phyloP scores from a whole-genome alignment of 331 rosid species.

The Malus hybrid region DNA sequence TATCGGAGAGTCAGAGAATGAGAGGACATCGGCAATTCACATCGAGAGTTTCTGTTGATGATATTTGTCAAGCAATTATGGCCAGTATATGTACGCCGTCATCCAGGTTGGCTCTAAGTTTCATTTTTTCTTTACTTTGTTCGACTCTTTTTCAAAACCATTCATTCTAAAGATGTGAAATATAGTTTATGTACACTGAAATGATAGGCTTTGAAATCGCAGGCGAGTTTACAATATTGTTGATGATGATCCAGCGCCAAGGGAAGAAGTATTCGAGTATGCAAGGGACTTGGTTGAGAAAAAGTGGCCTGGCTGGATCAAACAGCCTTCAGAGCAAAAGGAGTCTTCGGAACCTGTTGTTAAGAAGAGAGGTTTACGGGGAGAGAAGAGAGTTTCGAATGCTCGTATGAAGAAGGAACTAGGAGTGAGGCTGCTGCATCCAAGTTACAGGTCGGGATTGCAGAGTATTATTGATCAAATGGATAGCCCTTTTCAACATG shows the following conservation, averaged over 20 bases:
- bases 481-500: constrained; percentile 3
- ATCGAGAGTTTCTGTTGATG: constrained; percentile 80
- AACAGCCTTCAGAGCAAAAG: neutral
- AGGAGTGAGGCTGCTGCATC: constrained; percentile 52
- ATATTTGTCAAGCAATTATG: constrained; percentile 68
- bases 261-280: constrained; percentile 74
- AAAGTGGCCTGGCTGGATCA: constrained; percentile 60
- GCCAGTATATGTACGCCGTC: constrained; percentile 41
- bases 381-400: constrained; percentile 70
- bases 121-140: neutral
- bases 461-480: constrained; percentile 54
- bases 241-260: constrained; percentile 76
- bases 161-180: neutral
- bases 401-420: constrained; percentile 62
- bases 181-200: neutral
- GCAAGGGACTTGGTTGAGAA: constrained; percentile 60
- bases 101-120: constrained; percentile 17
- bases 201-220: neutral
- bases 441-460: constrained; percentile 62
- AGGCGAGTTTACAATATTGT: constrained; percentile 67
- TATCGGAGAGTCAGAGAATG: constrained; percentile 54
- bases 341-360: neutral
- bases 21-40: constrained; percentile 52
- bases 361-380: constrained; percentile 12
- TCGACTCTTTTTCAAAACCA: neutral